Conservation (phyloP, 169 alveolate genomes). For the Amoebophrya sp. region DNA sequence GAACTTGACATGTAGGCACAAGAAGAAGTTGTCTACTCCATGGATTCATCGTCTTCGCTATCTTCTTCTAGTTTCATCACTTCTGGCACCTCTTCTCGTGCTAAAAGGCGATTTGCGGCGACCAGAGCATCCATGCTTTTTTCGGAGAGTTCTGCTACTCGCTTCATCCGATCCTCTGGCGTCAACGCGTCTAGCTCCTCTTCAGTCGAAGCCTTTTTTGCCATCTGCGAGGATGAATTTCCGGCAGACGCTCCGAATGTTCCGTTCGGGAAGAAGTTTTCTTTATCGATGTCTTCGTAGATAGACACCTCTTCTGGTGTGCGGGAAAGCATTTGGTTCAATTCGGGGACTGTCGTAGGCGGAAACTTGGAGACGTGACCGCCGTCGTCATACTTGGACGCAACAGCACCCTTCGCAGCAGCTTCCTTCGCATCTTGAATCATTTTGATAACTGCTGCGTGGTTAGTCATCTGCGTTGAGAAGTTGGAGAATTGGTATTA, state of each 20-base stretch:
- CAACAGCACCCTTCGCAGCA: background rate
- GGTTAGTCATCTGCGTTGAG: background rate
- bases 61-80: background rate
- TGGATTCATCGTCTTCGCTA: too few relatives aligned
- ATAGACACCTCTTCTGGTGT: background rate
- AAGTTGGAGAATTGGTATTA: background rate
- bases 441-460: background rate
- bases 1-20: too few relatives aligned
- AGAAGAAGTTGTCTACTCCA: too few relatives aligned
- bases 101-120: background rate
- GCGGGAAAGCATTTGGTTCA: background rate
- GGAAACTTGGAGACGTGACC: background rate
- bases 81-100: background rate
- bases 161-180: background rate
- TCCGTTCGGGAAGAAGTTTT: background rate
- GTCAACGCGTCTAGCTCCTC: background rate
- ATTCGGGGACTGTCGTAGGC: background rate
- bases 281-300: background rate
- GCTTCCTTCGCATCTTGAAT: conserved; percentile 11
- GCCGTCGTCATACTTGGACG: conserved; percentile 6
- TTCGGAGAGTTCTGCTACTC: background rate
- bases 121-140: background rate
- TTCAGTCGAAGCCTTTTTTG: background rate
- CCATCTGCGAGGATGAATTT: background rate
- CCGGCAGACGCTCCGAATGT: background rate